Conservation (phyloP, 208 protist genomes). For the Angomonas ambiguus region DNA sequence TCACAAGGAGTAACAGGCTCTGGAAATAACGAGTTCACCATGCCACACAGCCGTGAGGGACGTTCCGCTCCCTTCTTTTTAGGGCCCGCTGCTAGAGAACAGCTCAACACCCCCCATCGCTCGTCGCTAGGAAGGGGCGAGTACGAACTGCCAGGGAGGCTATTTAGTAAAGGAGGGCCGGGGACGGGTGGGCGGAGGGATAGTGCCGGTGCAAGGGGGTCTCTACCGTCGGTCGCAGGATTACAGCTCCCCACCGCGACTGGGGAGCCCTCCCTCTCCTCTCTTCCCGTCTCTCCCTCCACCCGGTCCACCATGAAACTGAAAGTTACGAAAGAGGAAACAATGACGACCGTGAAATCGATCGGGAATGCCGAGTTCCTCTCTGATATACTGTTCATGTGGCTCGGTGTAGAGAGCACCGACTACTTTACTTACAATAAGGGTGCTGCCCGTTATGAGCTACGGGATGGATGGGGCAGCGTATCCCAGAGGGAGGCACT, state of each 20-base stretch:
- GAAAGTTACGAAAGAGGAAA: too few relatives aligned
- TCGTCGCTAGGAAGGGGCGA: not conserved
- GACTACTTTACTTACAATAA: conserved; percentile 35
- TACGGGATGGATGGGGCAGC: conserved; percentile 19
- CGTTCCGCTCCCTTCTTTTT: not conserved
- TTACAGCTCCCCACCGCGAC: too few relatives aligned
- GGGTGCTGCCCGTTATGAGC: conserved; percentile 19
- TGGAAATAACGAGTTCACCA: not conserved
- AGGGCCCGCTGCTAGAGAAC: not conserved
- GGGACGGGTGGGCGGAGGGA: not conserved
- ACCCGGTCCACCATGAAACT: too few relatives aligned
- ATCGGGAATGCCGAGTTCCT: conserved; percentile 36
- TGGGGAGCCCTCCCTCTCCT: too few relatives aligned
- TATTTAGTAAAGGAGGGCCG: conserved; percentile 12
- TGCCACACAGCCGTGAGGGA: not conserved
- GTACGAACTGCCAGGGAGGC: conserved; percentile 15
- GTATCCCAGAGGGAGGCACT: conserved; percentile 29
- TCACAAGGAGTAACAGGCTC: too few relatives aligned
- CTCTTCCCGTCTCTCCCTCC: too few relatives aligned
- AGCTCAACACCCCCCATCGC: not conserved
- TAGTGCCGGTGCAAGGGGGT: conserved; percentile 2
- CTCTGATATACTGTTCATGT: conserved; percentile 62
- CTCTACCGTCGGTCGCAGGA: conserved; percentile 8
- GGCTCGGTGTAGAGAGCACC: conserved; percentile 47
- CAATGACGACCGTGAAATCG: too few relatives aligned